These are phyloP conservation scores for Prunus fruticosa DNA, from an alignment of 306 rosid genomes.

Conservation along the genomic window DNA sequence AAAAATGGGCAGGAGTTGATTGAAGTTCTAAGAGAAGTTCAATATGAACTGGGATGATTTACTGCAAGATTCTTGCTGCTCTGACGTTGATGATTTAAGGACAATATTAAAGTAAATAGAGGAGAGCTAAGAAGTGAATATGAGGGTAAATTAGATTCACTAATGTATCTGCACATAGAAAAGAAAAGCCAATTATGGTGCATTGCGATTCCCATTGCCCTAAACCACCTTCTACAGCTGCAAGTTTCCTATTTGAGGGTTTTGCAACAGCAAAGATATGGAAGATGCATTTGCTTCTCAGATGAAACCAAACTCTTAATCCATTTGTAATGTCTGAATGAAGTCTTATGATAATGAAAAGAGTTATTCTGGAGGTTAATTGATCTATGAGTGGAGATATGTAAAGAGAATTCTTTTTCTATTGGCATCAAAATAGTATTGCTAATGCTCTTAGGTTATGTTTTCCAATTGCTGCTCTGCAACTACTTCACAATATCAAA, in stretches of 20 bases:
- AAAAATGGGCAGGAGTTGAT: conserved; percentile 59
- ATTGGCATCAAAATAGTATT: neutral
- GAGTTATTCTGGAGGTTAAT: neutral
- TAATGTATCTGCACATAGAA: neutral
- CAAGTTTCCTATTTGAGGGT: neutral
- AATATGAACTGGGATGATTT: neutral
- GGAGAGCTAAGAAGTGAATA: neutral
- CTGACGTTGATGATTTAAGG: neutral
- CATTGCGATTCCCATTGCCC: neutral
- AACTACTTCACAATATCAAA: neutral
- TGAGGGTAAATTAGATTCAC: neutral
- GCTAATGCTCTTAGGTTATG: neutral
- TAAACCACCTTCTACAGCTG: neutral
- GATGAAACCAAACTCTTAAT: neutral
- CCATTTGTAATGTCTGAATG: neutral
- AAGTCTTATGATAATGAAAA: neutral
- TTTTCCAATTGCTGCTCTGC: neutral
- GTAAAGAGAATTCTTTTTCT: neutral
- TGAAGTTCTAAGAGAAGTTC: conserved; percentile 6
- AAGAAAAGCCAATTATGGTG: neutral
- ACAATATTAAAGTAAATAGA: neutral
- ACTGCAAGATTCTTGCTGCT: conserved; percentile 1
- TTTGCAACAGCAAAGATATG: neutral
- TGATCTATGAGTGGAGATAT: neutral
- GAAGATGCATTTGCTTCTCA: neutral